phyloP scores from a whole-genome alignment of 331 rosid genomes.

The Stylosanthes scabra region DNA sequence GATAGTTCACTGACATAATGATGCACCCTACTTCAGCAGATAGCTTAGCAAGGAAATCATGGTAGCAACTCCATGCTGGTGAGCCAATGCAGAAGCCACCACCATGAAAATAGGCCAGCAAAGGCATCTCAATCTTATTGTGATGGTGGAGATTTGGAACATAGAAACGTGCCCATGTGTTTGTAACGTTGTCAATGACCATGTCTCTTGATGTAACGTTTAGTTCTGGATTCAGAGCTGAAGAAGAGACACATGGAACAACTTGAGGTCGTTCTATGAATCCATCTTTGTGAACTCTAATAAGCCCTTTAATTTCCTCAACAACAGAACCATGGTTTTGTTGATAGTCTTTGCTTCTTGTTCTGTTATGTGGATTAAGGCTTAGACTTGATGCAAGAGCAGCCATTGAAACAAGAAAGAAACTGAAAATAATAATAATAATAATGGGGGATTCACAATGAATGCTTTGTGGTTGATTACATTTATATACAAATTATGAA shows the following conservation, averaged over 20 bases:
- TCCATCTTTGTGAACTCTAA: slow-evolving; percentile 73
- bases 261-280: slow-evolving; percentile 67
- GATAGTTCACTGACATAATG: slow-evolving; percentile 77
- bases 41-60: slow-evolving; percentile 64
- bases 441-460: too few species aligned
- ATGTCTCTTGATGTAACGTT: slow-evolving; percentile 64
- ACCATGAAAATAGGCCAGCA: slow-evolving; percentile 83
- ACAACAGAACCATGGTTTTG: slow-evolving; percentile 40
- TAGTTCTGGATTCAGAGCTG: slow-evolving; percentile 48
- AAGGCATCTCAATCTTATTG: slow-evolving; percentile 53
- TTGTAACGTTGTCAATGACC: slow-evolving; percentile 57
- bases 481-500: slow-evolving; percentile 31
- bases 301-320: slow-evolving; percentile 78
- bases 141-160: slow-evolving; percentile 51
- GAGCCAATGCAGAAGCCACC: slow-evolving; percentile 95
- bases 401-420: slow-evolving; percentile 38
- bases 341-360: slow-evolving; percentile 33
- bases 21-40: slow-evolving; percentile 55
- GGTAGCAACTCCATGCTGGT: slow-evolving; percentile 89
- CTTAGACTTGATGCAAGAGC: slow-evolving; percentile 54
- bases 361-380: slow-evolving; percentile 42
- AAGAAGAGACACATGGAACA: slow-evolving; percentile 59
- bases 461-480: background rate
- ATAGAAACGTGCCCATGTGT: slow-evolving; percentile 85
- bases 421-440: too few species aligned